Evolutionary conservation across 768 basidiomycete species (phyloP).

Genomic region (Podaxis sp.): DNA sequence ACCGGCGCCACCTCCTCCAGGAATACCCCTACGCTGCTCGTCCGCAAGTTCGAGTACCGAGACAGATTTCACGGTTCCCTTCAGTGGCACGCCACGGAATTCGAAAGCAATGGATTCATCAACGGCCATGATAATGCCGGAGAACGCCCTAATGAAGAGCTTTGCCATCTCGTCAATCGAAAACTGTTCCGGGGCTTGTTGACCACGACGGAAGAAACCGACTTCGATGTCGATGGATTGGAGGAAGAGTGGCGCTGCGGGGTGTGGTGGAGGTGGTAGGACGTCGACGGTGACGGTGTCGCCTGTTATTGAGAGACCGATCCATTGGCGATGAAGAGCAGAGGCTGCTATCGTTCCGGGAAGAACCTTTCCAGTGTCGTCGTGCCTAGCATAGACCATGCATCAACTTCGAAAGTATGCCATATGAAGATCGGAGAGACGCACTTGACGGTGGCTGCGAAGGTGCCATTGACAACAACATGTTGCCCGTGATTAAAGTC

Average conservation of each 20-base stretch:
- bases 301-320: slow-evolving; percentile 75
- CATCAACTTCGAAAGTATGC: not conserved
- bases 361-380: slow-evolving; percentile 69
- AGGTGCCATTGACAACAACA: slow-evolving; percentile 72
- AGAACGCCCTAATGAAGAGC: slow-evolving; percentile 75
- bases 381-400: slow-evolving; percentile 51
- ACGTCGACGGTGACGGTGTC: slow-evolving; percentile 74
- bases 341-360: slow-evolving; percentile 78
- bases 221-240: slow-evolving; percentile 81
- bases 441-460: slow-evolving; percentile 73
- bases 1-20: slow-evolving; percentile 24
- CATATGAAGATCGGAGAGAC: slow-evolving; percentile 20
- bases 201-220: slow-evolving; percentile 55
- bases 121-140: slow-evolving; percentile 64
- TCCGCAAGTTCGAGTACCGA: slow-evolving; percentile 61
- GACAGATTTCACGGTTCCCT: slow-evolving; percentile 63
- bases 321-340: slow-evolving; percentile 84
- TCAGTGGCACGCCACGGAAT: slow-evolving; percentile 83
- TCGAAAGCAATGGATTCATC: slow-evolving; percentile 82
- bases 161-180: slow-evolving; percentile 84
- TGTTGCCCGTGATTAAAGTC: slow-evolving; percentile 78
- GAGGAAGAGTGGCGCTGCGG: slow-evolving; percentile 58
- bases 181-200: slow-evolving; percentile 67
- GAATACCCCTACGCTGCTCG: slow-evolving; percentile 49
- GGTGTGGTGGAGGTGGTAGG: slow-evolving; percentile 53